phyloP scores from a whole-genome alignment of 805 yeast species.

The Debaryomyces tyrocola region DNA sequence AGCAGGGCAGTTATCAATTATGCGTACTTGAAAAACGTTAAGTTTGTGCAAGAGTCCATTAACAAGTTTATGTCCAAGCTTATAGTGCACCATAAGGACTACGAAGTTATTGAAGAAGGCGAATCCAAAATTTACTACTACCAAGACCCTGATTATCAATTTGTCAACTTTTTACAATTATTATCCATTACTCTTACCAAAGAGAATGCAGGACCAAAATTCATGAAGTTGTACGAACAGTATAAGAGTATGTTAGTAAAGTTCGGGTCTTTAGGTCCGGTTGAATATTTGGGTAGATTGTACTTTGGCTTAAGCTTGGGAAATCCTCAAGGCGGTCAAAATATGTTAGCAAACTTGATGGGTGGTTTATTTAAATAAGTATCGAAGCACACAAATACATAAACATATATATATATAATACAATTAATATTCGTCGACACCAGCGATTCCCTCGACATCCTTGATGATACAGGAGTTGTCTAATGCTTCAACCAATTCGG shows the following conservation, averaged over 20 bases:
- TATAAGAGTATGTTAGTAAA: constrained; percentile 41
- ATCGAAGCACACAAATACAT: not conserved
- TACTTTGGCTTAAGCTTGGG: constrained; percentile 59
- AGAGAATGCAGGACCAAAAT: constrained; percentile 48
- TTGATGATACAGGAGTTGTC: constrained; percentile 52
- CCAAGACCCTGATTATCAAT: constrained; percentile 32
- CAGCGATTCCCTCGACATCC: constrained; percentile 17
- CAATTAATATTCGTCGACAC: constrained; percentile 7
- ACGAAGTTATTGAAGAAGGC: constrained; percentile 24
- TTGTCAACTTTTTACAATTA: constrained; percentile 70
- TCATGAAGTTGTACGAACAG: constrained; percentile 49
- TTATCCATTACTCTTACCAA: constrained; percentile 58
- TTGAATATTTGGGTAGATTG: constrained; percentile 58
- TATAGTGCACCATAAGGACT: constrained; percentile 7
- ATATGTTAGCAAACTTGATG: constrained; percentile 64
- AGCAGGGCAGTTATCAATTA: constrained; percentile 74
- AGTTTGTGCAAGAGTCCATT: constrained; percentile 48
- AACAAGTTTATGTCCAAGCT: constrained; percentile 21
- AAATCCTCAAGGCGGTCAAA: constrained; percentile 37
- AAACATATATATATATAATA: constrained; percentile 1
- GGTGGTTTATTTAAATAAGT: constrained; percentile 42
- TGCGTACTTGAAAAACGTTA: constrained; percentile 62
- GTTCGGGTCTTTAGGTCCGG: constrained; percentile 42
- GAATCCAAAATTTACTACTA: constrained; percentile 34
- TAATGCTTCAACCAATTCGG: constrained; percentile 66